These are phyloP conservation scores for Craterostigma plantagineum DNA, from an alignment of 257 asterid genomes.

Conservation along the genomic window DNA sequence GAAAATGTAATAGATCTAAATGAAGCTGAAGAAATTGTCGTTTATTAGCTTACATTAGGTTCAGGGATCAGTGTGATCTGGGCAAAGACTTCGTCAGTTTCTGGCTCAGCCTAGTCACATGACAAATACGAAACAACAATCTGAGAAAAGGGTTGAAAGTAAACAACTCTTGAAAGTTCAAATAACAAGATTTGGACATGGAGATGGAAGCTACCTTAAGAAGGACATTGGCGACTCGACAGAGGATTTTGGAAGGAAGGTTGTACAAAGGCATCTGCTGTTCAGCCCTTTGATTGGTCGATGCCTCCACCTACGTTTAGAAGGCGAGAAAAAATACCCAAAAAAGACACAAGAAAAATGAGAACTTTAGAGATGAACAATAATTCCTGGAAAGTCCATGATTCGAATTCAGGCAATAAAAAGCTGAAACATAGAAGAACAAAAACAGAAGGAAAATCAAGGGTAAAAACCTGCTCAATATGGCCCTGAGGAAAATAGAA, in stretches of 20 bases:
- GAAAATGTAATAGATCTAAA: not conserved
- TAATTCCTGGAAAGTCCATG: no score
- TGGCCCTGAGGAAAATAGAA: constrained; percentile 96
- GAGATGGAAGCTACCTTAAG: constrained; percentile 36
- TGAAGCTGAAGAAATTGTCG: not conserved
- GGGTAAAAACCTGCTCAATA: constrained; percentile 82
- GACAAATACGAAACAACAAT: constrained; percentile 9
- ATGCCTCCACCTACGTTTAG: constrained; percentile 81
- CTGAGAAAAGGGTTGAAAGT: constrained; percentile 1
- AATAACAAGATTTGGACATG: not conserved
- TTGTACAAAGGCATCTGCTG: constrained; percentile 86
- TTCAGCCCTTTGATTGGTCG: constrained; percentile 86
- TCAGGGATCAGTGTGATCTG: constrained; percentile 77
- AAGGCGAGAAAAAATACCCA: no score
- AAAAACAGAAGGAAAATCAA: not conserved
- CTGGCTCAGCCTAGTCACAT: constrained; percentile 96
- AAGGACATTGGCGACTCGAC: constrained; percentile 63
- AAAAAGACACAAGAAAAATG: not conserved
- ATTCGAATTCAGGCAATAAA: not conserved
- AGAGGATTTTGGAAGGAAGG: constrained; percentile 81
- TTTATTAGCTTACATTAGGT: constrained; percentile 31
- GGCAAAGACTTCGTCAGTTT: constrained; percentile 89
- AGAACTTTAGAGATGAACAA: not conserved
- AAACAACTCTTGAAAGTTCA: not conserved
- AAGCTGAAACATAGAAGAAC: not conserved